Conservation (phyloP, 2,329 filamentous ascomycete genomes). For the Dactylellina cionopaga region DNA sequence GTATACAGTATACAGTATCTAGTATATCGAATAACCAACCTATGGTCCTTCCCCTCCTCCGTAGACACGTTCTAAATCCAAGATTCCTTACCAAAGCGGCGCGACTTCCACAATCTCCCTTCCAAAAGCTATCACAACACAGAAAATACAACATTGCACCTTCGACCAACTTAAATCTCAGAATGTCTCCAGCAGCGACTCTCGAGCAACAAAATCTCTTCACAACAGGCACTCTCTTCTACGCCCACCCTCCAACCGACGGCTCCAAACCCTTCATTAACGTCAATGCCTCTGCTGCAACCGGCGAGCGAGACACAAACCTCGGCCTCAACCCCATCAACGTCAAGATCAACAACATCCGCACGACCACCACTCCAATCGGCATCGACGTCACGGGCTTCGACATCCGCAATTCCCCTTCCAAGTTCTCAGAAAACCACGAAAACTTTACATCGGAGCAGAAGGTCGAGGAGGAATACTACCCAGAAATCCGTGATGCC, state of each 20-base stretch:
- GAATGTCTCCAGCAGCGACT: constrained; percentile 67
- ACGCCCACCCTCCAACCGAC: constrained; percentile 68
- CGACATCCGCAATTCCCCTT: constrained; percentile 69
- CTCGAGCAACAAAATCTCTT: constrained; percentile 67
- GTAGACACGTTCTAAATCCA: constrained; percentile 12
- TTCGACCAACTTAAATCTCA: not conserved
- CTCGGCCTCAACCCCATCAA: constrained; percentile 66
- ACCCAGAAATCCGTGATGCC: constrained; percentile 81
- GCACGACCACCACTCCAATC: constrained; percentile 74
- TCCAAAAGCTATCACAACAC: not conserved
- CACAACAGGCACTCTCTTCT: constrained; percentile 66
- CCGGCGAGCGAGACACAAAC: constrained; percentile 73
- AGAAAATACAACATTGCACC: not conserved
- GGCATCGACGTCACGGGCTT: constrained; percentile 80
- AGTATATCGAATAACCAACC: not conserved
- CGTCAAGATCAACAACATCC: constrained; percentile 76
- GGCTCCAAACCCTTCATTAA: constrained; percentile 72
- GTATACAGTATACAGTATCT: no score
- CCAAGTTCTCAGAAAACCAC: constrained; percentile 65
- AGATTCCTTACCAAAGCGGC: not conserved
- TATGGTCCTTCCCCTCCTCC: constrained; percentile 30
- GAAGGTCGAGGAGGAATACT: constrained; percentile 77
- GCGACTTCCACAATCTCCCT: not conserved
- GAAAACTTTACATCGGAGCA: constrained; percentile 74
- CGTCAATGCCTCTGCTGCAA: constrained; percentile 70